These are phyloP conservation scores for Alternaria gaisen DNA, from an alignment of 2,329 filamentous ascomycete genomes.

Conservation along the genomic window DNA sequence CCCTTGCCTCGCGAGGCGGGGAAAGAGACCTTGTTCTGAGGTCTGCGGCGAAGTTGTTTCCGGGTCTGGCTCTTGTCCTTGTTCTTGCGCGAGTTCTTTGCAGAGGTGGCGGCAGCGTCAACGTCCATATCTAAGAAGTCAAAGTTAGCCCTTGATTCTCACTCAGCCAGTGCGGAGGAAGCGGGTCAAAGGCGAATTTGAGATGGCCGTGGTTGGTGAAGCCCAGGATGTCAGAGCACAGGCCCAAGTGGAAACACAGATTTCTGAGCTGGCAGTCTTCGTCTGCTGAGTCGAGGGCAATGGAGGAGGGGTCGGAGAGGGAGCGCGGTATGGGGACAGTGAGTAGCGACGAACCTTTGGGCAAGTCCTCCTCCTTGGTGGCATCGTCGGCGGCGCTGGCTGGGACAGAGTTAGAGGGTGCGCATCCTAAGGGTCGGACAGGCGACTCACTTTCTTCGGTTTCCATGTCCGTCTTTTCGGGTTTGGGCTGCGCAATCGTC, in stretches of 20 bases:
- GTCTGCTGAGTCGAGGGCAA: constrained; percentile 18
- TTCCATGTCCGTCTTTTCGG: constrained; percentile 59
- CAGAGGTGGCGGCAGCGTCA: constrained; percentile 37
- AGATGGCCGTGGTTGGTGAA: constrained; percentile 49
- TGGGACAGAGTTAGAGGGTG: constrained; percentile 10
- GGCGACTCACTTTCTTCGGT: constrained; percentile 51
- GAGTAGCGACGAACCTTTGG: constrained; percentile 46
- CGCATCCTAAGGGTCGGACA: not conserved
- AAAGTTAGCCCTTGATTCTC: constrained; percentile 48
- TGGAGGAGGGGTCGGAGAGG: constrained; percentile 28
- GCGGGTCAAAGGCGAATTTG: constrained; percentile 50
- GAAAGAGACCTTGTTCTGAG: constrained; percentile 53
- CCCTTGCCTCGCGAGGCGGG: constrained; percentile 45
- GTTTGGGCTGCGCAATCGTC: constrained; percentile 78
- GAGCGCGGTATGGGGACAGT: constrained; percentile 39
- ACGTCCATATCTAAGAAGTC: constrained; percentile 51
- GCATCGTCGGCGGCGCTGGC: constrained; percentile 25
- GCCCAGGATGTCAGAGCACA: constrained; percentile 51
- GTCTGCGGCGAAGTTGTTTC: constrained; percentile 51
- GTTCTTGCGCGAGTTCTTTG: constrained; percentile 40
- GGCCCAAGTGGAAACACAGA: constrained; percentile 51
- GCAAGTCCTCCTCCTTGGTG: constrained; percentile 37
- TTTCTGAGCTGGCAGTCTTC: constrained; percentile 36
- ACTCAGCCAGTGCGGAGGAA: constrained; percentile 42
- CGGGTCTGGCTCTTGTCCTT: constrained; percentile 46